These are phyloP conservation scores for Viola odorata DNA, from an alignment of 345 rosid species.

Conservation along the genomic window DNA sequence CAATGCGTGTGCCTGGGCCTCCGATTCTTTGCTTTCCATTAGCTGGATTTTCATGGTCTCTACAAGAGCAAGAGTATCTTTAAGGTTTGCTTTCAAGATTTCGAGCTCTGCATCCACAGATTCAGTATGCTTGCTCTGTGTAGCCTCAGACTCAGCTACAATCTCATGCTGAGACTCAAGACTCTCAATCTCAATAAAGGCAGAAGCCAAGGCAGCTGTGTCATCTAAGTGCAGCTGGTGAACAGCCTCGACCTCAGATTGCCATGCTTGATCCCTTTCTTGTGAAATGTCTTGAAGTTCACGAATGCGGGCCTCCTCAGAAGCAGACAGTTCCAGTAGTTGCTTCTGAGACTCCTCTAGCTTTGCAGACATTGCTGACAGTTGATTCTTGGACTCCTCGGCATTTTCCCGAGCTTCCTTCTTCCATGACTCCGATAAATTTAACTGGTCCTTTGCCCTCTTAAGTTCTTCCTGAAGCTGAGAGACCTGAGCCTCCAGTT, in stretches of 20 bases:
- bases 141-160: conserved; percentile 57
- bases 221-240: conserved; percentile 72
- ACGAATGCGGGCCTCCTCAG: conserved; percentile 60
- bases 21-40: conserved; percentile 58
- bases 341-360: conserved; percentile 61
- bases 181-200: conserved; percentile 76
- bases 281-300: conserved; percentile 70
- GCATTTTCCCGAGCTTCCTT: conserved; percentile 65
- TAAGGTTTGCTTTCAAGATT: conserved; percentile 58
- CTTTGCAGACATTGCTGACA: conserved; percentile 40
- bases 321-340: conserved; percentile 54
- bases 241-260: conserved; percentile 81
- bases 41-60: conserved; percentile 72
- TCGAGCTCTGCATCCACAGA: conserved; percentile 49
- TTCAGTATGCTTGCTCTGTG: conserved; percentile 46
- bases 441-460: conserved; percentile 67
- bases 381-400: conserved; percentile 65
- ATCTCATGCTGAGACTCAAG: conserved; percentile 61
- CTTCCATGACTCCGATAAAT: conserved; percentile 56
- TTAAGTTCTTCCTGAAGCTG: conserved; percentile 82
- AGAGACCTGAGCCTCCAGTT: conserved; percentile 57
- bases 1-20: conserved; percentile 57
- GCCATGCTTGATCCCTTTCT: conserved; percentile 78
- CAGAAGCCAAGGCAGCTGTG: conserved; percentile 65
- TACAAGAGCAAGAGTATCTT: conserved; percentile 52